Conservation (phyloP, 495 filamentous ascomycete genomes). For the Xylaria castorea region DNA sequence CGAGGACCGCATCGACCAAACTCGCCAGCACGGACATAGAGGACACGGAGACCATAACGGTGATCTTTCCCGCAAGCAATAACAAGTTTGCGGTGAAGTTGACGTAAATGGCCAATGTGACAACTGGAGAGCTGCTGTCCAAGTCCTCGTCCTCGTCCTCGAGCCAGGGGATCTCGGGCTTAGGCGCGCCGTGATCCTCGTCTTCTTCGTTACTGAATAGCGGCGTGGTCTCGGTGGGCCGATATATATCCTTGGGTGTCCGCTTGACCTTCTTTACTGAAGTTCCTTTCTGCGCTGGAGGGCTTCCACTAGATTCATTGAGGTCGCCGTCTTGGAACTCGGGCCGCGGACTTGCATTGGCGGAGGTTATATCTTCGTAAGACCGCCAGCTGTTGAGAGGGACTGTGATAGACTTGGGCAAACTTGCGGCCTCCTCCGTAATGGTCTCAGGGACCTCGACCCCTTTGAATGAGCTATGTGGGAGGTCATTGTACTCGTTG, state of each 20-base stretch:
- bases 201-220: conserved; percentile 58
- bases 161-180: conserved; percentile 59
- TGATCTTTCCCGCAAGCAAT: conserved; percentile 79
- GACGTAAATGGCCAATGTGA: conserved; percentile 81
- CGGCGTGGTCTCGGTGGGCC: conserved; percentile 72
- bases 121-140: conserved; percentile 69
- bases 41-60: conserved; percentile 76
- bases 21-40: conserved; percentile 89
- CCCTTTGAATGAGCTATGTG: conserved; percentile 45
- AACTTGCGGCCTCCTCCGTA: conserved; percentile 49
- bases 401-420: conserved; percentile 26
- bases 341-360: conserved; percentile 26
- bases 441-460: conserved; percentile 65
- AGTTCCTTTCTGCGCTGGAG: conserved; percentile 15
- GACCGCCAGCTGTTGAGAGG: background rate
- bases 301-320: conserved; percentile 33
- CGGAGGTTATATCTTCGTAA: conserved; percentile 14
- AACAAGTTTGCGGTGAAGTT: conserved; percentile 85
- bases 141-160: conserved; percentile 60
- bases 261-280: conserved; percentile 65
- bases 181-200: conserved; percentile 38
- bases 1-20: conserved; percentile 86
- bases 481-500: conserved; percentile 76
- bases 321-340: conserved; percentile 31
- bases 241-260: conserved; percentile 82